phyloP scores from a whole-genome alignment of 306 rosid genomes.

The Hippophae tibetana region DNA sequence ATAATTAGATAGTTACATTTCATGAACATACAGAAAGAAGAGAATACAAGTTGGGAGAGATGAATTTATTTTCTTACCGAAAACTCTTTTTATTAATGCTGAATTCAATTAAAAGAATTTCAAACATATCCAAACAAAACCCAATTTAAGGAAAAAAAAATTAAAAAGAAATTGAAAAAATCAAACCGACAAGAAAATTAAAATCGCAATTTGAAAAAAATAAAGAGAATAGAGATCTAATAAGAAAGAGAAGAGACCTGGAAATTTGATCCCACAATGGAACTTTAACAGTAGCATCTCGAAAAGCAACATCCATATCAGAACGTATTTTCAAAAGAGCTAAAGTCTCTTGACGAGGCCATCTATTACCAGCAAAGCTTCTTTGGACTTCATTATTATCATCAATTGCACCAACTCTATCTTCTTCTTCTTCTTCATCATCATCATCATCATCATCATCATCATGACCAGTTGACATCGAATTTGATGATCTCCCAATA shows the following conservation, averaged over 20 bases:
- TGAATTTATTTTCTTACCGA: no score
- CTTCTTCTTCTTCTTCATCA: conserved; percentile 68
- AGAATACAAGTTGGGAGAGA: not conserved
- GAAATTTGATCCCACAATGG: conserved; percentile 98
- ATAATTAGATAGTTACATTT: no score
- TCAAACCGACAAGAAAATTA: no score
- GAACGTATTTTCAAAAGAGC: conserved; percentile 82
- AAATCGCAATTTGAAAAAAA: not conserved
- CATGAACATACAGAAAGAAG: no score
- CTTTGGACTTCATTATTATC: conserved; percentile 47
- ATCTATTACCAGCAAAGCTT: conserved; percentile 74
- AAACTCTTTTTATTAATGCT: no score
- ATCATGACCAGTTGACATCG: conserved; percentile 13
- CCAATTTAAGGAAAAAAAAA: no score
- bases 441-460: conserved; percentile 22
- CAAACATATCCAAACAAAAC: no score
- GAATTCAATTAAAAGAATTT: no score
- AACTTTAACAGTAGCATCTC: conserved; percentile 86
- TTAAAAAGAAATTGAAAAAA: no score
- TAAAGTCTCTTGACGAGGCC: conserved; percentile 89
- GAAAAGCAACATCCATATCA: conserved; percentile 81
- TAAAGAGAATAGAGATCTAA: not conserved
- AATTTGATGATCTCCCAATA: not conserved
- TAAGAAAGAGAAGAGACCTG: conserved; percentile 24
- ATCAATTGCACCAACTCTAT: conserved; percentile 15